Evolutionary conservation across 352 stramenopile genomes (phyloP).

Genomic region (Phytophthora meadii): DNA sequence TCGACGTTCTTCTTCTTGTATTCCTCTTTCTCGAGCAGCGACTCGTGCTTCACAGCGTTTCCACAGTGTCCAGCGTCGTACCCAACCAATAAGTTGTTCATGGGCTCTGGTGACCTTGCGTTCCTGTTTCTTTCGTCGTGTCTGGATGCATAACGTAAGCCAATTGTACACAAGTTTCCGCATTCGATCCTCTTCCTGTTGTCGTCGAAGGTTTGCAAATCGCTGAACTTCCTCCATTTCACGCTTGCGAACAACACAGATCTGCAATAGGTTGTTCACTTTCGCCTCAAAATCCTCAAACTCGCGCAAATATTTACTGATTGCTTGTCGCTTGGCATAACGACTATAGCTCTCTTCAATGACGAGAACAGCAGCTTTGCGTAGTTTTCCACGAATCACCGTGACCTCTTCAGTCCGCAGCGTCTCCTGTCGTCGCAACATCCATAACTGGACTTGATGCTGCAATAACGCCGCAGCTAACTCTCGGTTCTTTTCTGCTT

Average conservation of each 20-base stretch:
- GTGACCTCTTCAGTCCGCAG: slow-evolving; percentile 13
- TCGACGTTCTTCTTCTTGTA: slow-evolving; percentile 8
- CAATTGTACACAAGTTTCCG: slow-evolving; percentile 9
- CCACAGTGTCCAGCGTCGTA: slow-evolving; percentile 18
- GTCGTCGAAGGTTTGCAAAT: slow-evolving; percentile 11
- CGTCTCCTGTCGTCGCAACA: slow-evolving; percentile 34
- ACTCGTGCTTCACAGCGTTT: slow-evolving; percentile 19
- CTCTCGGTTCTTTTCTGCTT: slow-evolving; percentile 3
- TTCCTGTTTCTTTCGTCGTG: slow-evolving; percentile 9
- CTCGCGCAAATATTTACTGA: slow-evolving; percentile 25
- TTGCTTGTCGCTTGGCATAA: slow-evolving; percentile 23
- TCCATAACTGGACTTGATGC: slow-evolving; percentile 29
- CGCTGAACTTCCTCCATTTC: slow-evolving; percentile 24
- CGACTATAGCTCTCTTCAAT: slow-evolving; percentile 24
- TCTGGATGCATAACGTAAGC: slow-evolving; percentile 2
- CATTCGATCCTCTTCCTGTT: slow-evolving; percentile 8
- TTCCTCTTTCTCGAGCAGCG: slow-evolving; percentile 2
- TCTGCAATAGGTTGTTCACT: slow-evolving; percentile 15
- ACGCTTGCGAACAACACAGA: slow-evolving; percentile 17
- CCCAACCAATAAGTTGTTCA: slow-evolving; percentile 14
- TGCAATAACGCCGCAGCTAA: slow-evolving; percentile 30
- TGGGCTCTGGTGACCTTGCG: neutral
- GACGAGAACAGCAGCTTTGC: slow-evolving; percentile 13
- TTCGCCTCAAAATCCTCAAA: slow-evolving; percentile 16
- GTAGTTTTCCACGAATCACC: slow-evolving; percentile 16